These are phyloP conservation scores for Coprinopsis cinerea DNA, from an alignment of 768 basidiomycete species.

Conservation along the genomic window DNA sequence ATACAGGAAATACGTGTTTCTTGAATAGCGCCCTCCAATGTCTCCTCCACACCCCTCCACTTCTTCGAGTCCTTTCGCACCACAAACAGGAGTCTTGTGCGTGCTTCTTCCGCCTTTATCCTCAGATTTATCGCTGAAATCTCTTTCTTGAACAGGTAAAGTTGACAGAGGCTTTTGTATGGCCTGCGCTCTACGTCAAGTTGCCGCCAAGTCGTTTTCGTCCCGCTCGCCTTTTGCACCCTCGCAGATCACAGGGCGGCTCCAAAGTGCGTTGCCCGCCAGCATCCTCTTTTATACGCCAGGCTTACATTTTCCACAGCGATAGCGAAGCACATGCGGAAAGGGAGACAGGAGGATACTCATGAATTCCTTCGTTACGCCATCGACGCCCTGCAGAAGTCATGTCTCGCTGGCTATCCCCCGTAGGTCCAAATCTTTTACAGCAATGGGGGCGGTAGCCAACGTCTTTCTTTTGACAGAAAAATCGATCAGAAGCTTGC, in stretches of 20 bases:
- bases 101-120: slow-evolving; percentile 25
- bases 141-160: slow-evolving; percentile 25
- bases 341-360: slow-evolving; percentile 93
- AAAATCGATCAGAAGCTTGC: slow-evolving; percentile 66
- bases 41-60: slow-evolving; percentile 85
- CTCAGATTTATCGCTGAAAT: slow-evolving; percentile 10
- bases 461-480: slow-evolving; percentile 34
- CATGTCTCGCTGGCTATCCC: slow-evolving; percentile 66
- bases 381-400: slow-evolving; percentile 85
- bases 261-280: slow-evolving; percentile 51
- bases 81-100: slow-evolving; percentile 58
- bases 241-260: slow-evolving; percentile 52
- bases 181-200: slow-evolving; percentile 60
- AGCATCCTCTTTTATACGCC: not conserved
- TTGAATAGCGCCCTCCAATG: slow-evolving; percentile 93
- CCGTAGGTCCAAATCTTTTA: slow-evolving; percentile 51
- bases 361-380: slow-evolving; percentile 97
- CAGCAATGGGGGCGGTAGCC: slow-evolving; percentile 6
- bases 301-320: slow-evolving; percentile 45
- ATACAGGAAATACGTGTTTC: slow-evolving; percentile 93
- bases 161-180: slow-evolving; percentile 68
- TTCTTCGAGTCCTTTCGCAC: slow-evolving; percentile 53
- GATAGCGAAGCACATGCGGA: slow-evolving; percentile 87
- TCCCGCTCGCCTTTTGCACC: slow-evolving; percentile 54
- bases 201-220: slow-evolving; percentile 50